phyloP scores from a whole-genome alignment of 805 yeast genomes.

The Hanseniaspora lindneri region DNA sequence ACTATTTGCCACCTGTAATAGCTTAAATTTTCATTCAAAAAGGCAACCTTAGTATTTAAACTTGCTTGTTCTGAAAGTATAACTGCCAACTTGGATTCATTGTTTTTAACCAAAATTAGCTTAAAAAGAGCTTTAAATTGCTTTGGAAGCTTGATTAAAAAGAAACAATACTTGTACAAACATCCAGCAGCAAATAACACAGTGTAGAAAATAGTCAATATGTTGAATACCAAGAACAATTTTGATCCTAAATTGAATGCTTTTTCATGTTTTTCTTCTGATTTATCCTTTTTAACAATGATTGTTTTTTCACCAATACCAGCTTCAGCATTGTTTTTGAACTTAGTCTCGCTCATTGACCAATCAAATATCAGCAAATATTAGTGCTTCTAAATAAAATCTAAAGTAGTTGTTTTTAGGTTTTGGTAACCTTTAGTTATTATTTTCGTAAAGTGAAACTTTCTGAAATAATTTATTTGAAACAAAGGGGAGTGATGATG shows the following conservation, averaged over 20 bases:
- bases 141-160: not conserved
- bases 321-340: not conserved
- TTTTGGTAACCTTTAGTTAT: too few species aligned
- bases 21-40: not conserved
- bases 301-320: not conserved
- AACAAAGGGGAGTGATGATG: too few species aligned
- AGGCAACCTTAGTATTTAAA: not conserved
- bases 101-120: not conserved
- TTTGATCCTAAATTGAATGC: conserved; percentile 5
- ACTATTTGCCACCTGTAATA: conserved; percentile 11
- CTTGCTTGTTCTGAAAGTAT: not conserved
- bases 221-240: conserved; percentile 3
- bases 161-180: not conserved
- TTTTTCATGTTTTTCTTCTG: not conserved
- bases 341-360: not conserved
- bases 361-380: not conserved
- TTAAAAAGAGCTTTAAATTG: not conserved
- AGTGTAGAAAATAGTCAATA: not conserved
- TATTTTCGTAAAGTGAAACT: not conserved
- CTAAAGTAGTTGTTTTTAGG: not conserved
- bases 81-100: not conserved
- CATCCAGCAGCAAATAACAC: not conserved
- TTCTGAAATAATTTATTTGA: too few species aligned
- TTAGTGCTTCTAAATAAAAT: not conserved
- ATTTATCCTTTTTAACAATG: conserved; percentile 8